Base-by-base conservation (phyloP, 305 asterid genomes). In the Rubia tinctorum region DNA sequence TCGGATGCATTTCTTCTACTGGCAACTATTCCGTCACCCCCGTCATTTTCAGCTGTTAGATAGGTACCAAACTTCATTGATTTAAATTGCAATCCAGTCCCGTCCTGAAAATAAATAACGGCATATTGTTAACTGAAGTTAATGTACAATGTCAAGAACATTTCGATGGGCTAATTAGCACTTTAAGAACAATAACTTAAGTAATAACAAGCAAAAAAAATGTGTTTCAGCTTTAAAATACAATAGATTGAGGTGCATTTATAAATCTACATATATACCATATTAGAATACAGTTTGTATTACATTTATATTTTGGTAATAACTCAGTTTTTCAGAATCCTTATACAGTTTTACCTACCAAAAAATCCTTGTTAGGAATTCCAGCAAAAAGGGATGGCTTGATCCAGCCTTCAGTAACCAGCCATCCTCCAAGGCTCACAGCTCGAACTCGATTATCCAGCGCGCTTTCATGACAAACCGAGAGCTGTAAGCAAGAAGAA, bases 401-500 rank as follows among this genome's bases (percentile, higher is more conserved):
- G 55, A 88, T 89, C 97, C 97, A 89, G 25, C 94, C 94, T 83
- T 89, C 96, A 0, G 91, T 83, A 7, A 91, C 80, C 39, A 89
- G 89, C 94, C 97, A 91, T 8, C 97, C 96, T 18, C 97, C 97
- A 15, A 91, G 94, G 75, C 80, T 89, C 81, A 91, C 96, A 22
- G 96, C 96, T 56, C 87, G 82, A 75, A 89, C 82, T 5, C 72
- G 85, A 66, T 27, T 27, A 27, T 27, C 2, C 30, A 2, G 30
- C 30, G 30, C 49, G 53, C 85, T 73, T 47, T 83, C 88, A 66
- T 56, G 68, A 30, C 84, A 77, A 76, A 61, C 60, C 23, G 70
- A 70, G 6, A 83, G 30, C 30, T 27, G 66, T 9, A 74, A 44
- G 83, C 64, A 80, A n/a, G 73, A 80, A 39, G 55, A 75, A 12